Evolutionary conservation across 352 stramenopile species (phyloP).

Genomic region (Elongisporangium anandrum): DNA sequence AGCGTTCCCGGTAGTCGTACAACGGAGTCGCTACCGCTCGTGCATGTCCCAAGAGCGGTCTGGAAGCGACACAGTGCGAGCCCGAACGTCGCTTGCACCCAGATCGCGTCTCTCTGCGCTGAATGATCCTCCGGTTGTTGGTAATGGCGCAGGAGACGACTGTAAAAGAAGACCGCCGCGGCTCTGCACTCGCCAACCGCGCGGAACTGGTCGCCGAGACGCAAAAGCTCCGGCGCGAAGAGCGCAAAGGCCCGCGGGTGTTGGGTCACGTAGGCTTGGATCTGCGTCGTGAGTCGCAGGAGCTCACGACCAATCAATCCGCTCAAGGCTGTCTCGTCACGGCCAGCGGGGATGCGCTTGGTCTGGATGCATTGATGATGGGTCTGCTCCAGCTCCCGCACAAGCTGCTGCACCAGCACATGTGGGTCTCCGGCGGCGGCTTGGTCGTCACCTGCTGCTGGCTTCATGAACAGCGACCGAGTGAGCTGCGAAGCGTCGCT

Average conservation of each 20-base stretch:
- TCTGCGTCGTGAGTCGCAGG: not conserved
- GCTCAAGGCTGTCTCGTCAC: not conserved
- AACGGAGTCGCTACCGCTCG: not conserved
- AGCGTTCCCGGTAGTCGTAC: slow-evolving; percentile 45
- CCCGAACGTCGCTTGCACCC: not conserved
- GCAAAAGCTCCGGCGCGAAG: not conserved
- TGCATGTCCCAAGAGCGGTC: not conserved
- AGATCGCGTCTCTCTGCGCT: not conserved
- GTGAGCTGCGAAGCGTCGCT: not conserved
- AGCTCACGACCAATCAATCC: not conserved
- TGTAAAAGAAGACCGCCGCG: not conserved
- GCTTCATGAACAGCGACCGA: no score
- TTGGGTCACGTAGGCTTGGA: not conserved
- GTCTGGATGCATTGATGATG: not conserved
- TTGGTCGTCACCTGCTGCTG: no score
- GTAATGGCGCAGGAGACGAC: not conserved
- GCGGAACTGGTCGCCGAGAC: not conserved
- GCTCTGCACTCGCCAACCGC: not conserved
- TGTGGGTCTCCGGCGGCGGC: not conserved
- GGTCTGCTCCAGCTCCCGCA: not conserved
- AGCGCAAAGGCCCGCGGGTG: not conserved
- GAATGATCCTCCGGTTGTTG: not conserved
- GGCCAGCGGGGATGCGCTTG: not conserved
- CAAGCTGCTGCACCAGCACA: not conserved
- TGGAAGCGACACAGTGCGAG: not conserved